Percentiles rank a stretch among this genome's conserved stretches.
These are phyloP conservation scores for Lactifluus hygrophoroides DNA, from an alignment of 768 basidiomycete species.

Conservation along the genomic window DNA sequence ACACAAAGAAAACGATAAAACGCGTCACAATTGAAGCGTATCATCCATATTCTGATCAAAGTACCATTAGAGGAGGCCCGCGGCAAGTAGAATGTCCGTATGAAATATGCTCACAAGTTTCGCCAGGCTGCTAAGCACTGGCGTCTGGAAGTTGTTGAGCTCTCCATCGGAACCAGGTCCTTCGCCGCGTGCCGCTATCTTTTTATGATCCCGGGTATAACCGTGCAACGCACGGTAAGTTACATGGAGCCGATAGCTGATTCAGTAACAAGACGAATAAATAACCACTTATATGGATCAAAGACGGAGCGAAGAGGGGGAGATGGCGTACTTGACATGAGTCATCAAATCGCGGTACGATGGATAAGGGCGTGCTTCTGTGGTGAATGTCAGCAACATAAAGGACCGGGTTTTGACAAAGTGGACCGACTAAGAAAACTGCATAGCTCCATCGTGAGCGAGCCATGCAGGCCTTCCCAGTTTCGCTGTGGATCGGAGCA, in stretches of 20 bases:
- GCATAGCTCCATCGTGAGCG: conserved; percentile 17
- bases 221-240: conserved; percentile 5
- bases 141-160: conserved; percentile 13
- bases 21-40: background rate
- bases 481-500: conserved; percentile 21
- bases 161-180: conserved; percentile 10
- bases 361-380: background rate
- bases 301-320: background rate
- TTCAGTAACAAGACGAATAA: too few species aligned
- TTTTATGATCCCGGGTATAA: conserved; percentile 6
- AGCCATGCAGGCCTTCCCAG: conserved; percentile 20
- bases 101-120: conserved; percentile 4
- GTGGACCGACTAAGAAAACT: conserved; percentile 1
- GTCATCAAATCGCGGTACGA: conserved; percentile 4
- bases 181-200: conserved; percentile 3
- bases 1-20: too few species aligned
- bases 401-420: background rate
- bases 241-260: conserved; percentile 2
- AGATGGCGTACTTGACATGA: conserved; percentile 9
- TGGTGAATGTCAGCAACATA: background rate
- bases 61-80: background rate
- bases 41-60: background rate
- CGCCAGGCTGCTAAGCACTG: conserved; percentile 10
- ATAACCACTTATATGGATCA: background rate
- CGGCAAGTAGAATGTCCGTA: background rate